Percentiles rank a stretch among this genome's conserved stretches.
Evolutionary conservation across 345 rosid genomes (phyloP).

Genomic region (Brassica nigra): DNA sequence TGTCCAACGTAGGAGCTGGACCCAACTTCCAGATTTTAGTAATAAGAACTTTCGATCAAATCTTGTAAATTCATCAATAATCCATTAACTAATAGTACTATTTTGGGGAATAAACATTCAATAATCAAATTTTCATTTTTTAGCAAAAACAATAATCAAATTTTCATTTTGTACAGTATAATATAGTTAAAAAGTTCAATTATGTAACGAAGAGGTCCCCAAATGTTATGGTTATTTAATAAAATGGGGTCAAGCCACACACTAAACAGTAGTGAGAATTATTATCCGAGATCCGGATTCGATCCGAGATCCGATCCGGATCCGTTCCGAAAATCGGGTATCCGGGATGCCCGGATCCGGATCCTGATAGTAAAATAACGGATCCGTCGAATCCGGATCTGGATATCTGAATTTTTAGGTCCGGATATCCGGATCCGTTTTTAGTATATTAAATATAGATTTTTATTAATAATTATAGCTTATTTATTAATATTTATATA

Average conservation of each 20-base stretch:
- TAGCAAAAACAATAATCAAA: neutral
- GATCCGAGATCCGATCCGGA: too few relatives aligned
- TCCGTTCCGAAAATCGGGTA: too few relatives aligned
- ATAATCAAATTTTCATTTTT: neutral
- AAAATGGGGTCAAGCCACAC: neutral
- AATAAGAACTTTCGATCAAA: neutral
- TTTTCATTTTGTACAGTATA: neutral
- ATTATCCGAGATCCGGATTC: too few relatives aligned
- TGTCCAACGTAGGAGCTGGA: constrained; percentile 33
- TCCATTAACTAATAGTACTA: neutral
- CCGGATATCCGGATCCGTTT: too few relatives aligned
- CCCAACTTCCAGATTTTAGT: constrained; percentile 22
- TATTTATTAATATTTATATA: too few relatives aligned
- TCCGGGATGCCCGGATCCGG: too few relatives aligned
- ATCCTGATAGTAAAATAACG: too few relatives aligned
- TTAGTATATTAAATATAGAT: too few relatives aligned
- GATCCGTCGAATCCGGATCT: too few relatives aligned
- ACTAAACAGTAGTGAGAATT: too few relatives aligned
- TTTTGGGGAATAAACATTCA: neutral
- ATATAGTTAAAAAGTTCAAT: neutral
- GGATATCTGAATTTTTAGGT: too few relatives aligned
- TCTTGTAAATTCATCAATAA: neutral
- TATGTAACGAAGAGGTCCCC: neutral
- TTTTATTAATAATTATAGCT: too few relatives aligned
- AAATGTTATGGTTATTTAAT: neutral